These are phyloP conservation scores for Fulvia fulva DNA, from an alignment of 2,329 filamentous ascomycete species.

Conservation along the genomic window DNA sequence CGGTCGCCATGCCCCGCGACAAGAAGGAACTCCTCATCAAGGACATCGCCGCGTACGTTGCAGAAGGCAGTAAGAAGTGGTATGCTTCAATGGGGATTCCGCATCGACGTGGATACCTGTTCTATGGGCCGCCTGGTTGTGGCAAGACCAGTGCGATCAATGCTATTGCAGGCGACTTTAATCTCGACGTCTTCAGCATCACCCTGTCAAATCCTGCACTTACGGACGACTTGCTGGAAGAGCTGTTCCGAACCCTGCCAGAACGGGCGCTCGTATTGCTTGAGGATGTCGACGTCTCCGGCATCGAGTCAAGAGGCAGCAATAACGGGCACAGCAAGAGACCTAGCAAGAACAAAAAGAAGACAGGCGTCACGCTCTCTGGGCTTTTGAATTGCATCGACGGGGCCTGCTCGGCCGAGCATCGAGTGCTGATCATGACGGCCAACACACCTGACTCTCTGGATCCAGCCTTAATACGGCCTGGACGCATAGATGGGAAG, in stretches of 20 bases:
- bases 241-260: constrained; percentile 95
- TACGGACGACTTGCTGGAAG: constrained; percentile 93
- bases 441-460: constrained; percentile 70
- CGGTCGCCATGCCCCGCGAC: constrained; percentile 64
- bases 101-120: constrained; percentile 80
- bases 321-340: neutral
- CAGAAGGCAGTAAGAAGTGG: constrained; percentile 67
- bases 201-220: constrained; percentile 93
- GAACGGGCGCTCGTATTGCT: constrained; percentile 99
- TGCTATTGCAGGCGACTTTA: constrained; percentile 92
- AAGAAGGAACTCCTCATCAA: constrained; percentile 62
- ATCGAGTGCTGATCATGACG: constrained; percentile 74
- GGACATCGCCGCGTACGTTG: constrained; percentile 72
- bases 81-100: constrained; percentile 78
- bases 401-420: constrained; percentile 71
- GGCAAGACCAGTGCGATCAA: constrained; percentile 95
- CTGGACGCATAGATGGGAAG: constrained; percentile 65
- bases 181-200: constrained; percentile 93
- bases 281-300: constrained; percentile 92
- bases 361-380: constrained; percentile 60
- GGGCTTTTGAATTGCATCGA: constrained; percentile 79
- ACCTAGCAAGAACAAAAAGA: neutral
- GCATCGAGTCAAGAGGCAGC: constrained; percentile 83
- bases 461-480: constrained; percentile 68
- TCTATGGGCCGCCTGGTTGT: constrained; percentile 93